These are phyloP conservation scores for Pestalotiopsis sp. DNA, from an alignment of 2,329 filamentous ascomycete genomes.

Conservation along the genomic window DNA sequence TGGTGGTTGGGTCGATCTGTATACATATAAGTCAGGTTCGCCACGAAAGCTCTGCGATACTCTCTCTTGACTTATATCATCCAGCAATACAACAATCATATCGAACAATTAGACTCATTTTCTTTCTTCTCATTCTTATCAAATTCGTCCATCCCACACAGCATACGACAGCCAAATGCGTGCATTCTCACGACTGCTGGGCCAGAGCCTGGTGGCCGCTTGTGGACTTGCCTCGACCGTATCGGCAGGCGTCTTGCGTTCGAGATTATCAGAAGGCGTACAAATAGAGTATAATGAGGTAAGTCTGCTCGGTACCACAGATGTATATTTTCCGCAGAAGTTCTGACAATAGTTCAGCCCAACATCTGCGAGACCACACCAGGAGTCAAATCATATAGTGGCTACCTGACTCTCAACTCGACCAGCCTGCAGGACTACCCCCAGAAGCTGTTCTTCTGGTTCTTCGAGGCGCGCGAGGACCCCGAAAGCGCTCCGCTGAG, in stretches of 20 bases:
- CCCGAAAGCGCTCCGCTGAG: conserved; percentile 41
- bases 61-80: neutral
- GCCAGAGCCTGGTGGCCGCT: conserved; percentile 1
- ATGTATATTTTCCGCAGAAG: too few relatives aligned
- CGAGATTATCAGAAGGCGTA: conserved; percentile 11
- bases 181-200: neutral
- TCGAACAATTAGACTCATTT: neutral
- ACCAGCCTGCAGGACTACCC: conserved; percentile 44
- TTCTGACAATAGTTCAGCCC: conserved; percentile 44
- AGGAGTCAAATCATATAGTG: conserved; percentile 64
- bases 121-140: neutral
- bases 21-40: neutral
- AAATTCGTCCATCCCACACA: neutral
- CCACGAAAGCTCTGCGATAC: neutral
- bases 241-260: conserved; percentile 8
- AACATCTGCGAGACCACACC: conserved; percentile 53
- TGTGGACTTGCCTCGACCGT: neutral
- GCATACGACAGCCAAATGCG: neutral
- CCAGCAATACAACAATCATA: neutral
- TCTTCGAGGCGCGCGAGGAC: conserved; percentile 30
- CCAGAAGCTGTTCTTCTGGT: conserved; percentile 51
- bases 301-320: conserved; percentile 15
- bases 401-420: conserved; percentile 59
- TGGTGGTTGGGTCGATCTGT: neutral
- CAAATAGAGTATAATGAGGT: conserved; percentile 57